Evolutionary conservation across 2,329 filamentous ascomycete genomes (phyloP).

Genomic region (Aspergillus jensenii): DNA sequence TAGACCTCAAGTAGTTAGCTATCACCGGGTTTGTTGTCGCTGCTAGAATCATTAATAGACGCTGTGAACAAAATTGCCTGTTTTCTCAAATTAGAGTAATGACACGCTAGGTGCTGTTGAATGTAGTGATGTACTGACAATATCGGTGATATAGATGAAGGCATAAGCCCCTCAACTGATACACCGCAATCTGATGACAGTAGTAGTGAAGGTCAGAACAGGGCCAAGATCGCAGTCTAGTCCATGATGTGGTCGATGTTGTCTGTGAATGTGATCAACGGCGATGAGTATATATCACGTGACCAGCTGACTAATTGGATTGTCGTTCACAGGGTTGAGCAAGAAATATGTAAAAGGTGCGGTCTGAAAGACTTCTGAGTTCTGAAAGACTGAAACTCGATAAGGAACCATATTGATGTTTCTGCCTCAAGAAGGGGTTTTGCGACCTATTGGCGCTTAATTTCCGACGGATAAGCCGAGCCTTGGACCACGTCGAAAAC

Average conservation of each 20-base stretch:
- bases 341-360: not conserved
- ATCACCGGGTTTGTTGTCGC: not conserved
- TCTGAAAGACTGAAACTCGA: not conserved
- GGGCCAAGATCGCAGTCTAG: no score
- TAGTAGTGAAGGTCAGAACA: no score
- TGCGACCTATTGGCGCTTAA: not conserved
- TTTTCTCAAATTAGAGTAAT: not conserved
- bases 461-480: not conserved
- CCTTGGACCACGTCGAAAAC: not conserved
- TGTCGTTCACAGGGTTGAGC: no score
- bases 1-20: constrained; percentile 24
- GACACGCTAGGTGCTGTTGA: not conserved
- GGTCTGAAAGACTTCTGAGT: no score
- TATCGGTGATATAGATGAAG: not conserved
- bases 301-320: not conserved
- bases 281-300: not conserved
- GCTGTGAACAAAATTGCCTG: not conserved
- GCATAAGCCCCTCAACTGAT: no score
- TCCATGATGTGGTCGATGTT: no score
- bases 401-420: not conserved
- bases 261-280: no score
- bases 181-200: no score
- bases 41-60: not conserved
- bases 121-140: not conserved
- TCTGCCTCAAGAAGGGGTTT: not conserved